phyloP scores from a whole-genome alignment of 2,329 filamentous ascomycete species.

The Colletotrichum destructivum region DNA sequence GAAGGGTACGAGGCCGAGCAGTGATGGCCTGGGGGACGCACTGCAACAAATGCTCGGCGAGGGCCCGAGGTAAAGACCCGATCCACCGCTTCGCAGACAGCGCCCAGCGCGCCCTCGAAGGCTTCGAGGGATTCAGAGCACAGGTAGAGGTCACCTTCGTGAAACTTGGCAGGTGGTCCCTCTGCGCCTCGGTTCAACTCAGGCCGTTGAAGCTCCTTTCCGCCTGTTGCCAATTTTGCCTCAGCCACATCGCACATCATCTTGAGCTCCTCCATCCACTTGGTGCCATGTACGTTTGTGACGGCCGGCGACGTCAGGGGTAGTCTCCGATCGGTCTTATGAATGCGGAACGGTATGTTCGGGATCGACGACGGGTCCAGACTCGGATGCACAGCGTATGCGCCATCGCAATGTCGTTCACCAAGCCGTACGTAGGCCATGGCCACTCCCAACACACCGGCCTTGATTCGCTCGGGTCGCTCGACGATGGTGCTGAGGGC shows the following conservation, averaged over 20 bases:
- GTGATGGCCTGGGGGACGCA: slow-evolving; percentile 95
- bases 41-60: slow-evolving; percentile 88
- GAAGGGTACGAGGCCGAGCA: slow-evolving; percentile 92
- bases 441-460: slow-evolving; percentile 85
- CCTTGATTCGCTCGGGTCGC: slow-evolving; percentile 90
- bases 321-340: slow-evolving; percentile 81
- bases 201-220: slow-evolving; percentile 83
- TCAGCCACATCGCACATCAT: slow-evolving; percentile 88
- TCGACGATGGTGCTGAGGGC: slow-evolving; percentile 89
- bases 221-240: slow-evolving; percentile 80
- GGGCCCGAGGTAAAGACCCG: slow-evolving; percentile 79
- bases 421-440: slow-evolving; percentile 93
- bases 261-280: slow-evolving; percentile 95
- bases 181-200: slow-evolving; percentile 70
- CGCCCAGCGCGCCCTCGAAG: slow-evolving; percentile 91
- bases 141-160: slow-evolving; percentile 92
- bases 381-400: slow-evolving; percentile 76
- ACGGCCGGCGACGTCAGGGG: slow-evolving; percentile 82
- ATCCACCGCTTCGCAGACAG: slow-evolving; percentile 94
- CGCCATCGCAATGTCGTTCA: slow-evolving; percentile 81
- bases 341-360: slow-evolving; percentile 84
- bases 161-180: slow-evolving; percentile 71
- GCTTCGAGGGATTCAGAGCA: slow-evolving; percentile 89
- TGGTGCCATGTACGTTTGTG: slow-evolving; percentile 89
- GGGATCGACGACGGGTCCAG: slow-evolving; percentile 68